Evolutionary conservation across 2,329 filamentous ascomycete genomes (phyloP).

Genomic region (Talaromyces sp.): DNA sequence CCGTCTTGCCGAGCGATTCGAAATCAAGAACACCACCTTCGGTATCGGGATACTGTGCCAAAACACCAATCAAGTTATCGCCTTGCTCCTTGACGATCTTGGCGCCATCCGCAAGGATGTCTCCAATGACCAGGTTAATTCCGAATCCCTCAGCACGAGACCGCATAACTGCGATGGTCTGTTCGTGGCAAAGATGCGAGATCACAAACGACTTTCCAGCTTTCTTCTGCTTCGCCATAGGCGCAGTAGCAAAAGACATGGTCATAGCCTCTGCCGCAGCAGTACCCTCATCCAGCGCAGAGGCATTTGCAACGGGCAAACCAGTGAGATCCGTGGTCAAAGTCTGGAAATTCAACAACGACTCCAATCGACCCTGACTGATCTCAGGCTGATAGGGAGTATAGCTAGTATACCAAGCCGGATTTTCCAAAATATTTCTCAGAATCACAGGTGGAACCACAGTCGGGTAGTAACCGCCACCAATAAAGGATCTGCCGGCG

Average conservation of each 20-base stretch:
- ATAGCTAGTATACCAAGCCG: slow-evolving; percentile 97
- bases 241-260: slow-evolving; percentile 74
- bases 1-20: slow-evolving; percentile 66
- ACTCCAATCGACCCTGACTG: slow-evolving; percentile 89
- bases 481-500: slow-evolving; percentile 67
- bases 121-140: slow-evolving; percentile 69
- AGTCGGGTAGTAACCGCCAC: slow-evolving; percentile 84
- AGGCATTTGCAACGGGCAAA: slow-evolving; percentile 84
- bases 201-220: slow-evolving; percentile 78
- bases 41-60: slow-evolving; percentile 94
- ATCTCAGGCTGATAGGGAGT: slow-evolving; percentile 97
- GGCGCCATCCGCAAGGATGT: slow-evolving; percentile 64
- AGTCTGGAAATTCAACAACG: slow-evolving; percentile 92
- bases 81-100: slow-evolving; percentile 69
- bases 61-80: slow-evolving; percentile 78
- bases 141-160: slow-evolving; percentile 90
- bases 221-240: slow-evolving; percentile 68
- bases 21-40: slow-evolving; percentile 76
- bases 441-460: slow-evolving; percentile 85
- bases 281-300: slow-evolving; percentile 84
- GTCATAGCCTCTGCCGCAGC: slow-evolving; percentile 96
- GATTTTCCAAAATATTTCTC: slow-evolving; percentile 86
- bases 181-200: slow-evolving; percentile 75
- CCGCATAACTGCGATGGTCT: slow-evolving; percentile 78
- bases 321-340: slow-evolving; percentile 84